Base-by-base conservation (phyloP, 306 rosid species). In the Potentilla sterilis region DNA sequence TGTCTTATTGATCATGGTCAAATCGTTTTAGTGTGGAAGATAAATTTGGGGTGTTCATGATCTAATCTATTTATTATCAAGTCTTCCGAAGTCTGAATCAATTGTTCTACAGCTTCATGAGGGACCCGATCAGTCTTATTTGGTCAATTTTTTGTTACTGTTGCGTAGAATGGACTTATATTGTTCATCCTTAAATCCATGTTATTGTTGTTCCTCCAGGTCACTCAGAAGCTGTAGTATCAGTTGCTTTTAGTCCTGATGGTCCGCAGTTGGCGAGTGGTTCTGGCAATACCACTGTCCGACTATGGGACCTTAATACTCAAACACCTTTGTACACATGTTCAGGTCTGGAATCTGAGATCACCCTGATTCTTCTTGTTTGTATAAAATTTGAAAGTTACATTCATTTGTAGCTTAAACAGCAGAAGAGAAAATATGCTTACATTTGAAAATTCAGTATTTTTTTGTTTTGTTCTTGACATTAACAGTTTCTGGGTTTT, bases 191-290 rank as follows among this genome's bases (percentile, higher is more conserved):
- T 37, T 4, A 37, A 37, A 37, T 37, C 38, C 4, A 18, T 34
- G n/a, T n/a, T 16, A n/a, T 24, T 57, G 61, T 46, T 73, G 70
- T 63, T 57, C 42, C 71, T 83, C 80, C 81, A 95, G 99, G 99
- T 79, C 99, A 90, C 73, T 86, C 83, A 2, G 99, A 95, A 86
- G 90, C 97, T 47, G 93, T 95, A 67, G 81, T 90, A 69, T 74
- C 87, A 22, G 97, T 95, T 85, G 86, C 99, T 57, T 95, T 92
- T 75, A 92, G 97, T 81, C 97, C 99, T 75, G 97, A 95, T 82
- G 96, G 99, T 68, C 84, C 76, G 40, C 96, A 88, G 64, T 80
- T 95, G 84, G 99, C 97, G 4, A 95, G 97, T 85, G 99, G 97
- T 84, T 95, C 99, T 32, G 97, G 99, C 49, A 97, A 95, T 84